These are phyloP conservation scores for Rhodotorula diobovata DNA, from an alignment of 768 basidiomycete genomes.

Conservation along the genomic window DNA sequence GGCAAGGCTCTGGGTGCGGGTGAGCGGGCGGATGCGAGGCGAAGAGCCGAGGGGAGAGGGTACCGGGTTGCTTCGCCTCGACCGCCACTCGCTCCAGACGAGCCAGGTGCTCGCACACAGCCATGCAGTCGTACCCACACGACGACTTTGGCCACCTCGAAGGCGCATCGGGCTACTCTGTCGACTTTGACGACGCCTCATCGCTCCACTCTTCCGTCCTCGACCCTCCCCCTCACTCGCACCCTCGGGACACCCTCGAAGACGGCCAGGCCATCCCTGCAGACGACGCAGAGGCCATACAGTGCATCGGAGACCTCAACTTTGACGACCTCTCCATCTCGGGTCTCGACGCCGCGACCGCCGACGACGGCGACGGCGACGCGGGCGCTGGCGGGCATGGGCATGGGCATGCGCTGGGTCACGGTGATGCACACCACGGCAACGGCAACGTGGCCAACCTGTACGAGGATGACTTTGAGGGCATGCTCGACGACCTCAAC, in stretches of 20 bases:
- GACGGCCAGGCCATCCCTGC: background rate
- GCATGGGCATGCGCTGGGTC: too few relatives aligned
- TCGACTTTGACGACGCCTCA: conserved; percentile 32
- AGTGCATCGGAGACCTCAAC: conserved; percentile 22
- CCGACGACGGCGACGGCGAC: too few relatives aligned
- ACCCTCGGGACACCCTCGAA: background rate
- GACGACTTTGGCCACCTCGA: conserved; percentile 47
- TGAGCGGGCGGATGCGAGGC: background rate
- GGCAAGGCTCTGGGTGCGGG: too few relatives aligned
- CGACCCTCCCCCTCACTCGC: background rate
- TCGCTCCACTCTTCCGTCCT: conserved; percentile 24
- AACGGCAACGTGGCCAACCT: conserved; percentile 24
- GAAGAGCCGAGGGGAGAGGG: background rate
- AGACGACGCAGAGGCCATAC: background rate
- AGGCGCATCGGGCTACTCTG: conserved; percentile 45
- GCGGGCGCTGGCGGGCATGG: too few relatives aligned
- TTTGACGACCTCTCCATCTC: conserved; percentile 25
- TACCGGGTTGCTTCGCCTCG: background rate
- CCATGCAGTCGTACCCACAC: conserved; percentile 6
- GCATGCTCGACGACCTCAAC: conserved; percentile 80
- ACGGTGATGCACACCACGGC: background rate
- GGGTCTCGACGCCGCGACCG: background rate
- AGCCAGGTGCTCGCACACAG: background rate
- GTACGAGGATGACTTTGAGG: conserved; percentile 79
- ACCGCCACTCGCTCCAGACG: background rate